Percentiles rank a stretch among this genome's conserved stretches.
Conservation (phyloP, 768 basidiomycete species). For the Auricularia sp. region DNA sequence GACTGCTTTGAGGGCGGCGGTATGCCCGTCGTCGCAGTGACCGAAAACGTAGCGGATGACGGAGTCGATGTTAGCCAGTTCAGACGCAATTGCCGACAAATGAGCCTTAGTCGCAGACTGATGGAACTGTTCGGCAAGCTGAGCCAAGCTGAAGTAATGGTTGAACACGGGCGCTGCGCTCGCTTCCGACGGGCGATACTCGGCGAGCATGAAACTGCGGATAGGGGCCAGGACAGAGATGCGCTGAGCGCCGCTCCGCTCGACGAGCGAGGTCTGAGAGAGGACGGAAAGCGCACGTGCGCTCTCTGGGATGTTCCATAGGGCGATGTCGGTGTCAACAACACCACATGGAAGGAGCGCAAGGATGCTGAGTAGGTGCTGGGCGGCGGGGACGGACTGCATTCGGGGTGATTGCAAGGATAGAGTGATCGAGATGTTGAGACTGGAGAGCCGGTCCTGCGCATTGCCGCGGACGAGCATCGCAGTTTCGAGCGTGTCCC, state of each 20-base stretch:
- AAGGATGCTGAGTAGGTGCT: constrained; percentile 14
- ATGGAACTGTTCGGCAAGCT: not conserved
- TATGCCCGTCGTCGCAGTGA: too few species aligned
- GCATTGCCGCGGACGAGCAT: constrained; percentile 4
- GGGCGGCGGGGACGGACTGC: constrained; percentile 12
- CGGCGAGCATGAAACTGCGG: not conserved
- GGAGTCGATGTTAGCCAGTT: too few species aligned
- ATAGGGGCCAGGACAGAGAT: not conserved
- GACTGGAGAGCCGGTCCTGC: constrained; percentile 6
- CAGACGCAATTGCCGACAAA: too few species aligned
- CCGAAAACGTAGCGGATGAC: too few species aligned
- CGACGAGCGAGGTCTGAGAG: constrained; percentile 12
- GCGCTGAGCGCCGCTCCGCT: constrained; percentile 7
- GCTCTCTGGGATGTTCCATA: constrained; percentile 4
- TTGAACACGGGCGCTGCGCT: not conserved
- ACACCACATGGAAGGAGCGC: constrained; percentile 19
- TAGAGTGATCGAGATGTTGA: constrained; percentile 15
- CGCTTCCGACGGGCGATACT: not conserved
- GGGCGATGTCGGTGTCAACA: constrained; percentile 7
- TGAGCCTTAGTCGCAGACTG: too few species aligned
- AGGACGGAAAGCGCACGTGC: constrained; percentile 10
- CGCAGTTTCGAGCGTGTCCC: constrained; percentile 1
- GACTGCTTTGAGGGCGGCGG: too few species aligned
- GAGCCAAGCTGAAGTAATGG: not conserved
- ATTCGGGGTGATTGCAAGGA: constrained; percentile 15